Conservation (phyloP, 2,329 filamentous ascomycete genomes). For the Botrytis elliptica region DNA sequence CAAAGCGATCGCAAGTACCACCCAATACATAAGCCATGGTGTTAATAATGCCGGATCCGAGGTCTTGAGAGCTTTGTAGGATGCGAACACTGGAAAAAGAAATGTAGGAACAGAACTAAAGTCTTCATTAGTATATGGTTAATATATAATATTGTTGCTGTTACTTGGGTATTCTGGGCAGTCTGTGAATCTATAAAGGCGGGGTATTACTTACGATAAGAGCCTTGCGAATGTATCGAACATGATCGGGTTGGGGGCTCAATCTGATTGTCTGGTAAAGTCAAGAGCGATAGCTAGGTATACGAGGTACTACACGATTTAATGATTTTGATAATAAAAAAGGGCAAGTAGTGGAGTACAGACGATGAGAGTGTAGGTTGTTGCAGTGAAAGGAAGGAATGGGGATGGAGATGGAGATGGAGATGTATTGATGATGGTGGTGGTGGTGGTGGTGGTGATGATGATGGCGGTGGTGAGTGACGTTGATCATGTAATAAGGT, state of each 20-base stretch:
- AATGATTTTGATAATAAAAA: background rate
- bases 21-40: constrained; percentile 99
- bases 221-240: constrained; percentile 77
- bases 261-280: background rate
- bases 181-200: constrained; percentile 26
- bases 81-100: constrained; percentile 92
- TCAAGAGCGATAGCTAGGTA: background rate
- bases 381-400: background rate
- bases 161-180: background rate
- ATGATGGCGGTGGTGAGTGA: background rate
- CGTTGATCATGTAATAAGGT: background rate
- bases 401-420: background rate
- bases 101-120: constrained; percentile 79
- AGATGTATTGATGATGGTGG: background rate
- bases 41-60: constrained; percentile 84
- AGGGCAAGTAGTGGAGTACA: background rate
- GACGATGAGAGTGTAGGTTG: constrained; percentile 6
- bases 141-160: background rate
- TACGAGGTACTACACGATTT: background rate
- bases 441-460: background rate
- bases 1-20: constrained; percentile 78
- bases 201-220: constrained; percentile 63
- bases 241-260: constrained; percentile 48
- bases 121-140: constrained; percentile 26
- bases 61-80: constrained; percentile 95